These are phyloP conservation scores for Fusarium redolens DNA, from an alignment of 2,329 filamentous ascomycete species.

Conservation along the genomic window DNA sequence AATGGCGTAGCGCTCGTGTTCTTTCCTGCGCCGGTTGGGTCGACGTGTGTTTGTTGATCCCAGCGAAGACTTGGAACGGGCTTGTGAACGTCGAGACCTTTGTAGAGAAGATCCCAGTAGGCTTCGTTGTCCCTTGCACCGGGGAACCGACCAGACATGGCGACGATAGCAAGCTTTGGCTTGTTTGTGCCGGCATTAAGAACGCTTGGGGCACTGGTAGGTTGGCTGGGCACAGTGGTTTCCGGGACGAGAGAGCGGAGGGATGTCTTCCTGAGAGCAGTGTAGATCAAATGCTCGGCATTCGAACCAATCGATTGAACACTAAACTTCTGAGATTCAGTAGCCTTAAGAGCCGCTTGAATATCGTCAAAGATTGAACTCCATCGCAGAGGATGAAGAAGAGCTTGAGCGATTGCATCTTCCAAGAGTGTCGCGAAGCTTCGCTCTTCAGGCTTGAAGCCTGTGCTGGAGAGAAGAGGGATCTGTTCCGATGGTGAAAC, in stretches of 20 bases:
- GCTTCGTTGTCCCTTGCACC: conserved; percentile 67
- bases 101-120: conserved; percentile 73
- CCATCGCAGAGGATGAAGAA: conserved; percentile 32
- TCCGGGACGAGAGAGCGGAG: conserved; percentile 20
- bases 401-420: conserved; percentile 20
- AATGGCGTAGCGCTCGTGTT: conserved; percentile 63
- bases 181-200: not conserved
- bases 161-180: conserved; percentile 65
- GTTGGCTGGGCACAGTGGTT: rapidly evolving
- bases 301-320: conserved; percentile 19
- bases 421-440: conserved; percentile 28
- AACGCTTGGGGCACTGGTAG: rapidly evolving
- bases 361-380: conserved; percentile 18
- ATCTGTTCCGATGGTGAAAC: conserved; percentile 13
- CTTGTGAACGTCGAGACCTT: conserved; percentile 72
- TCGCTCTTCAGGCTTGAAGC: conserved; percentile 6
- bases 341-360: not conserved
- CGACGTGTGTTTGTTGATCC: conserved; percentile 47
- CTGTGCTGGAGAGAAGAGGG: conserved; percentile 14
- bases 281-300: conserved; percentile 38
- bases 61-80: conserved; percentile 54
- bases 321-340: conserved; percentile 3
- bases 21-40: conserved; percentile 69
- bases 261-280: conserved; percentile 32
- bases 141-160: conserved; percentile 74